Evolutionary conservation across 805 yeast genomes (phyloP).

Genomic region (Metschnikowia gruessii): DNA sequence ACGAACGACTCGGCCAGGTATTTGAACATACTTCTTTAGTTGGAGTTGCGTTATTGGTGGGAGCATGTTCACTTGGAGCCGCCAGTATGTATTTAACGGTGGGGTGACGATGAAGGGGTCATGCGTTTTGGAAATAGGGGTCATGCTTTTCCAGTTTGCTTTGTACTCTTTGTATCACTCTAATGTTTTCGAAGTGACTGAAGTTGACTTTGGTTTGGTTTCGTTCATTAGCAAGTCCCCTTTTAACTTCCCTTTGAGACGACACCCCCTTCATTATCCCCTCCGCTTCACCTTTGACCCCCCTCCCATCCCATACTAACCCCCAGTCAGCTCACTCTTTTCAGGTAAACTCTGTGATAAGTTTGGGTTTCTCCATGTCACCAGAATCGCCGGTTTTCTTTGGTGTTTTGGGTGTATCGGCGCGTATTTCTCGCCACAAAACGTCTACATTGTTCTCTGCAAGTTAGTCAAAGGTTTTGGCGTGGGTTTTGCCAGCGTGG

Average conservation of each 20-base stretch:
- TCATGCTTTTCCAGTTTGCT: no score
- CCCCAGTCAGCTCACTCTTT: slow-evolving; percentile 30
- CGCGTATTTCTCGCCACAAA: slow-evolving; percentile 25
- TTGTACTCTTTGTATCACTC: no score
- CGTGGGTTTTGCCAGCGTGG: slow-evolving; percentile 31
- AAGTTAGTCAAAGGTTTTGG: slow-evolving; percentile 31
- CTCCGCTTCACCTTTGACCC: not conserved
- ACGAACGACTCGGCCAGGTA: slow-evolving; percentile 20
- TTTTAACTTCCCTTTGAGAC: no score
- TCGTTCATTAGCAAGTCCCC: no score
- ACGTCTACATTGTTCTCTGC: slow-evolving; percentile 27
- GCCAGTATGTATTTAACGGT: slow-evolving; percentile 31
- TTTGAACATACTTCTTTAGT: slow-evolving; percentile 22
- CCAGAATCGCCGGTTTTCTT: slow-evolving; percentile 23
- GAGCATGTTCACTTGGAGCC: slow-evolving; percentile 36
- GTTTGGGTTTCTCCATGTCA: slow-evolving; percentile 27
- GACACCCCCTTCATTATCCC: not conserved
- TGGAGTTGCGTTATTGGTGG: slow-evolving; percentile 26
- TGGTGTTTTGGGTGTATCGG: slow-evolving; percentile 32
- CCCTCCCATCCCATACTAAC: slow-evolving; percentile 13
- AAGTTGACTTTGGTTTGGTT: no score
- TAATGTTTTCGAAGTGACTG: no score
- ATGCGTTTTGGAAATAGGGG: no score
- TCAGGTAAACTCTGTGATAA: slow-evolving; percentile 29
- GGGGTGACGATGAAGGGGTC: not conserved